Conservation (phyloP, 2,329 filamentous ascomycete species). For the Penicillium hordei region DNA sequence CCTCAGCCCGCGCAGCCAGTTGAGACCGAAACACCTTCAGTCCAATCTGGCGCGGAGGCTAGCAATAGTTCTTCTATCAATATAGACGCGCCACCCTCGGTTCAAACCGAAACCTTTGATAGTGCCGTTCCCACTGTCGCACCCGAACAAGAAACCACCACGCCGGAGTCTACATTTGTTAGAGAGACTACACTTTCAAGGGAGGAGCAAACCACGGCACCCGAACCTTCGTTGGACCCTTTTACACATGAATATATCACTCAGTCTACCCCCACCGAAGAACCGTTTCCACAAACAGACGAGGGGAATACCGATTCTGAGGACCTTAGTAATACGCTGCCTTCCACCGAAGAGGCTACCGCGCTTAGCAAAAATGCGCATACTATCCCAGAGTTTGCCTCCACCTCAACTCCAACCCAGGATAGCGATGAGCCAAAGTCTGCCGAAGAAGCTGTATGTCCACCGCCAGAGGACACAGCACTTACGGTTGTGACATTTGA, state of each 20-base stretch:
- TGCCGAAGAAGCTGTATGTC: background rate
- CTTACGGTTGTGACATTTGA: background rate
- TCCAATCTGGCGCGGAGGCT: background rate
- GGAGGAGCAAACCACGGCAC: background rate
- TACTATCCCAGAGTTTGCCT: background rate
- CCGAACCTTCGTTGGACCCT: background rate
- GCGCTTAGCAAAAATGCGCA: background rate
- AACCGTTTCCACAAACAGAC: background rate
- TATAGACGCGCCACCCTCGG: background rate
- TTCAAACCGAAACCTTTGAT: background rate
- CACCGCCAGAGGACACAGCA: background rate
- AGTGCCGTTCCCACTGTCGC: background rate
- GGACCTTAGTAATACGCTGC: background rate
- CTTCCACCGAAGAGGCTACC: background rate
- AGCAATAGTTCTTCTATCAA: too few species aligned
- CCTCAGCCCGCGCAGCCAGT: background rate
- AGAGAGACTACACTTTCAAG: background rate
- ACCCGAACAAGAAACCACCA: background rate
- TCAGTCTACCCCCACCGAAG: background rate
- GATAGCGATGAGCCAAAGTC: background rate
- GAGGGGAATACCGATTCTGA: background rate
- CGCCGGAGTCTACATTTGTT: background rate
- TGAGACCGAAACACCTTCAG: background rate
- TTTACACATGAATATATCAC: background rate
- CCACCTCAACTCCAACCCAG: background rate